These are phyloP conservation scores for Physcia stellaris DNA, from an alignment of 495 filamentous ascomycete species.

Conservation along the genomic window DNA sequence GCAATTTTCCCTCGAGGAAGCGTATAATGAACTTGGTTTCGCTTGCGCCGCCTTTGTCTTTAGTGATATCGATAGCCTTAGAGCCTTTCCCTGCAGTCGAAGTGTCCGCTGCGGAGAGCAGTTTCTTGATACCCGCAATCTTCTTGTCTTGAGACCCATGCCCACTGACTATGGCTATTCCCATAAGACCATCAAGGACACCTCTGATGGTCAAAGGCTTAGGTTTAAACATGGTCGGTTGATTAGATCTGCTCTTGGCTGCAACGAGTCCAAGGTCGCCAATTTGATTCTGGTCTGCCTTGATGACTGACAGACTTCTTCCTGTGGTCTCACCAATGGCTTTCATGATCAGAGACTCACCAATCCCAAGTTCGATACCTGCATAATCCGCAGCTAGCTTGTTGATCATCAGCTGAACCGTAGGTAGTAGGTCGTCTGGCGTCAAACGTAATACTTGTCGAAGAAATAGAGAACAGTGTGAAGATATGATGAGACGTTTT, in stretches of 20 bases:
- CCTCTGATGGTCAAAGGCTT: constrained; percentile 77
- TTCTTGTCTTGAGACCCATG: constrained; percentile 83
- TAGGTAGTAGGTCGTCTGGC: constrained; percentile 73
- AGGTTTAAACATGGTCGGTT: constrained; percentile 95
- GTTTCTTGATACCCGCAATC: constrained; percentile 86
- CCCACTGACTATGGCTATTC: constrained; percentile 73
- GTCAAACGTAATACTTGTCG: constrained; percentile 86
- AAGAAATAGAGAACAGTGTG: constrained; percentile 80
- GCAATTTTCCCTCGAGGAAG: constrained; percentile 84
- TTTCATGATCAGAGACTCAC: constrained; percentile 96
- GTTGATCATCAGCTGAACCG: constrained; percentile 90
- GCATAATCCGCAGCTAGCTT: constrained; percentile 94
- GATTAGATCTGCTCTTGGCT: constrained; percentile 83
- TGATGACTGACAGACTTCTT: constrained; percentile 73
- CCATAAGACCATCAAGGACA: constrained; percentile 79
- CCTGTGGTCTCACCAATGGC: constrained; percentile 91
- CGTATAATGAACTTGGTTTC: constrained; percentile 90
- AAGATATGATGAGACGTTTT: constrained; percentile 73
- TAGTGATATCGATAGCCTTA: constrained; percentile 69
- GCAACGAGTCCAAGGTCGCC: constrained; percentile 91
- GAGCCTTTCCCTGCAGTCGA: constrained; percentile 49
- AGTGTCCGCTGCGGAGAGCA: constrained; percentile 75
- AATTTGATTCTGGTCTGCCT: constrained; percentile 87
- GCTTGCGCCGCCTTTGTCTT: constrained; percentile 85
- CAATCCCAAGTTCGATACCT: constrained; percentile 90